Evolutionary conservation across 2,329 filamentous ascomycete species (phyloP).

Genomic region (Xenoacremonium recifei): DNA sequence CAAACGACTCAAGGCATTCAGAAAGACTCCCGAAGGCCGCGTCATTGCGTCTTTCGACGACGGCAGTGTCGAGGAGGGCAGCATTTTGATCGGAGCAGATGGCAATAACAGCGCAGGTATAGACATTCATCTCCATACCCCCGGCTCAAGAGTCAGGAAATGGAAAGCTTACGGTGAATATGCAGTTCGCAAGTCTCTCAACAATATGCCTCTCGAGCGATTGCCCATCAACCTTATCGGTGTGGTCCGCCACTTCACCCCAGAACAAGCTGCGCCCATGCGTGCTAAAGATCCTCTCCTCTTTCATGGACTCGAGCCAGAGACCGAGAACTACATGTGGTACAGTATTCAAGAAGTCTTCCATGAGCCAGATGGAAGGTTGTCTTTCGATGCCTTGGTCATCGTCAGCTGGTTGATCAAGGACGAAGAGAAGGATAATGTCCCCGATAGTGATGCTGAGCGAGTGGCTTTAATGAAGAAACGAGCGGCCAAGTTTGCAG

Average conservation of each 20-base stretch:
- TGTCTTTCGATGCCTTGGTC: conserved; percentile 36
- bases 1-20: conserved; percentile 29
- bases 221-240: conserved; percentile 39
- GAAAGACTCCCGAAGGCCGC: conserved; percentile 19
- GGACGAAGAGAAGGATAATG: conserved; percentile 28
- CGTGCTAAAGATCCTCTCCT: conserved; percentile 51
- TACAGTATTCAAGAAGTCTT: conserved; percentile 45
- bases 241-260: conserved; percentile 34
- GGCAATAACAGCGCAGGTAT: too few species aligned
- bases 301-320: conserved; percentile 52
- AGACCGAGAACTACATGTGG: conserved; percentile 50
- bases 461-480: conserved; percentile 41
- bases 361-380: conserved; percentile 32
- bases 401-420: conserved; percentile 45
- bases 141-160: conserved; percentile 35
- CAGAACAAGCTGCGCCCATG: conserved; percentile 36
- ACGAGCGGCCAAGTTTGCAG: conserved; percentile 31
- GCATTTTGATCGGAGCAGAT: conserved; percentile 39
- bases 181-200: conserved; percentile 30
- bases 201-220: conserved; percentile 32
- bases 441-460: conserved; percentile 29
- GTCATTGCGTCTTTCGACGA: conserved; percentile 31
- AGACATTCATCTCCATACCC: too few species aligned
- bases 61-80: conserved; percentile 30
- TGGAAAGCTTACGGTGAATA: too few species aligned